A percentile compares a stretch with the other conserved stretches of the same genome.
These are phyloP conservation scores for Solanum rostratum DNA, from an alignment of 257 asterid species.

Conservation along the genomic window DNA sequence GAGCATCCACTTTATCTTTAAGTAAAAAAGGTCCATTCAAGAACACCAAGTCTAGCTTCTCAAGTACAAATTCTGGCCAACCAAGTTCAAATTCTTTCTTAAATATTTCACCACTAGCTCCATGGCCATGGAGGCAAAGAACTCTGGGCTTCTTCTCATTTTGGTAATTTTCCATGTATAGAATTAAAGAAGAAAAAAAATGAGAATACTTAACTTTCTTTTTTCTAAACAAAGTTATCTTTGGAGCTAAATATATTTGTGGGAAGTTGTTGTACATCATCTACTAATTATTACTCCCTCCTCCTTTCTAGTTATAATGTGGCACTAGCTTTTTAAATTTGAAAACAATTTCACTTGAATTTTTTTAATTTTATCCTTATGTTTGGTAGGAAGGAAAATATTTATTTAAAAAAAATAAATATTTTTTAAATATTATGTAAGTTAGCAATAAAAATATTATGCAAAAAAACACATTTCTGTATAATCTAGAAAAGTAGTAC, in stretches of 20 bases:
- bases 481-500: no score
- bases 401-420: no score
- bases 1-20: conserved; percentile 6
- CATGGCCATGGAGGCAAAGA: conserved; percentile 24
- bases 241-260: not conserved
- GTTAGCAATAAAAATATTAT: no score
- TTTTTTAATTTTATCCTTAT: no score
- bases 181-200: not conserved
- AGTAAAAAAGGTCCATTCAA: conserved; percentile 20
- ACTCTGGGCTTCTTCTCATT: conserved; percentile 12
- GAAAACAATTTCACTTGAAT: no score
- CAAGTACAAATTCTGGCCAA: conserved; percentile 18
- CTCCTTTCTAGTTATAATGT: no score
- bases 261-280: not conserved
- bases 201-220: not conserved
- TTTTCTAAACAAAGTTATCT: not conserved
- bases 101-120: conserved; percentile 18
- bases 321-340: no score
- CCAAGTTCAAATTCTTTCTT: conserved; percentile 1
- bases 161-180: not conserved
- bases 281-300: no score
- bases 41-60: conserved; percentile 17
- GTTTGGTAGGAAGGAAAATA: no score
- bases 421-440: no score
- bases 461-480: no score